A percentile compares a stretch with the other conserved stretches of the same genome.
Evolutionary conservation across 164 flowering plant species (phyloP).

Genomic region (Chimonanthus salicifolius): DNA sequence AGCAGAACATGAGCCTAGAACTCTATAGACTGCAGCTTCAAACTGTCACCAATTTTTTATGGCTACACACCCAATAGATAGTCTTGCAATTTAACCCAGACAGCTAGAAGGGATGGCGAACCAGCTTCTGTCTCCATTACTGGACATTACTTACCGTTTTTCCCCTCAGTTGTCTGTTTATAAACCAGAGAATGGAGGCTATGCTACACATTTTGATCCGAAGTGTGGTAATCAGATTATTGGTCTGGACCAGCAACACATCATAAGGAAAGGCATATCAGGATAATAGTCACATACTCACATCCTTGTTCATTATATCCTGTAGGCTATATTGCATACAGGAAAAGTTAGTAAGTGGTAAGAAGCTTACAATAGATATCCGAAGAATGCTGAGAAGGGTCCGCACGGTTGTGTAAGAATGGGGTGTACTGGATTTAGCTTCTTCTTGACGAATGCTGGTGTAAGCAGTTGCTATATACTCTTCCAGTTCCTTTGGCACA

Average conservation of each 20-base stretch:
- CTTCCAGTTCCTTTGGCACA: slow-evolving; percentile 86
- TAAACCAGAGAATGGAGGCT: no score
- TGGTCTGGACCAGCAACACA: background rate
- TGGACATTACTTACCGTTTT: no score
- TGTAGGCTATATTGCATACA: background rate
- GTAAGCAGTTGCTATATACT: slow-evolving; percentile 91
- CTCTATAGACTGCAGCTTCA: no score
- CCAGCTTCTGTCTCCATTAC: no score
- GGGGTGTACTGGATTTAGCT: slow-evolving; percentile 83
- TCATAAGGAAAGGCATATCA: background rate
- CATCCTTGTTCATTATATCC: background rate
- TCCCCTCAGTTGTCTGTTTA: no score
- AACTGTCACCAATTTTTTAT: no score
- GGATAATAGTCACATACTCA: background rate
- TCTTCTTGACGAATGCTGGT: slow-evolving; percentile 94
- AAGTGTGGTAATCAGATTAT: background rate
- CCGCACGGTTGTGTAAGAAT: slow-evolving; percentile 91
- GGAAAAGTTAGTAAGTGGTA: background rate
- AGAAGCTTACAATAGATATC: slow-evolving; percentile 80
- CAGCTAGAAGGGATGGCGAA: no score
- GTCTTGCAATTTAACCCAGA: no score
- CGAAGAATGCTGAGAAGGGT: slow-evolving; percentile 97
- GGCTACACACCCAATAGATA: no score
- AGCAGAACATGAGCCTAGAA: no score
- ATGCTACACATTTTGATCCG: background rate